Percentiles rank a stretch among this genome's conserved stretches.
Evolutionary conservation across 106 monocot species (phyloP).

Genomic region (Platanthera zijinensis): DNA sequence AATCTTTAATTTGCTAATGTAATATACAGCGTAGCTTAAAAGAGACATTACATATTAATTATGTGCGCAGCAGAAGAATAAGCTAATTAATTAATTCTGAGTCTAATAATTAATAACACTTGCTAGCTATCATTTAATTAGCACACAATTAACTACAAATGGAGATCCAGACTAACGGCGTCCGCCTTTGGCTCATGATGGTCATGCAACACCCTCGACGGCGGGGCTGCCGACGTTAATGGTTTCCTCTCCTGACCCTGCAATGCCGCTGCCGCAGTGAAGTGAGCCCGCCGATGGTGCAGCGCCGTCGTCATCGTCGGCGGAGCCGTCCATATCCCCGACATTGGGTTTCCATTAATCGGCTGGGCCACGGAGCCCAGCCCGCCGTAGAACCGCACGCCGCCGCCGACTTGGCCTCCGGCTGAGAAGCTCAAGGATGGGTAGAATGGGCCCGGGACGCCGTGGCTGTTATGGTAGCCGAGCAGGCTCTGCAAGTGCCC

Average conservation of each 20-base stretch:
- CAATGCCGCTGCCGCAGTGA: no score
- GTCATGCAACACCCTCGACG: slow-evolving; percentile 8
- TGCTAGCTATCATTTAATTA: background rate
- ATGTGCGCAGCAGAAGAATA: no score
- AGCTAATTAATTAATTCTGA: no score
- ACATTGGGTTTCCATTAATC: slow-evolving; percentile 37
- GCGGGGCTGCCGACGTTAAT: slow-evolving; percentile 11
- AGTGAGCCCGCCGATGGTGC: background rate
- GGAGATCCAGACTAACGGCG: slow-evolving; percentile 55
- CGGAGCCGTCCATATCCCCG: slow-evolving; percentile 23
- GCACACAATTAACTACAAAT: slow-evolving; percentile 33
- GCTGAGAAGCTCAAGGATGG: slow-evolving; percentile 10
- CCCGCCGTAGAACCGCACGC: slow-evolving; percentile 20
- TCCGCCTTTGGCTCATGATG: slow-evolving; percentile 15
- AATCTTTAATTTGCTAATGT: no score
- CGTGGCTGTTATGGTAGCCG: background rate
- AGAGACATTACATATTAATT: no score
- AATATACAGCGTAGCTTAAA: no score
- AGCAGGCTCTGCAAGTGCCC: background rate
- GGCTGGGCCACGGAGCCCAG: slow-evolving; percentile 30
- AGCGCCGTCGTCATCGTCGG: background rate
- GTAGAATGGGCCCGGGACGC: background rate
- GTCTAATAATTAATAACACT: no score
- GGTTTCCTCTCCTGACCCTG: background rate
- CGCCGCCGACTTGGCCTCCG: background rate